phyloP scores from a whole-genome alignment of 768 basidiomycete genomes.

The Boletus reticulatus region DNA sequence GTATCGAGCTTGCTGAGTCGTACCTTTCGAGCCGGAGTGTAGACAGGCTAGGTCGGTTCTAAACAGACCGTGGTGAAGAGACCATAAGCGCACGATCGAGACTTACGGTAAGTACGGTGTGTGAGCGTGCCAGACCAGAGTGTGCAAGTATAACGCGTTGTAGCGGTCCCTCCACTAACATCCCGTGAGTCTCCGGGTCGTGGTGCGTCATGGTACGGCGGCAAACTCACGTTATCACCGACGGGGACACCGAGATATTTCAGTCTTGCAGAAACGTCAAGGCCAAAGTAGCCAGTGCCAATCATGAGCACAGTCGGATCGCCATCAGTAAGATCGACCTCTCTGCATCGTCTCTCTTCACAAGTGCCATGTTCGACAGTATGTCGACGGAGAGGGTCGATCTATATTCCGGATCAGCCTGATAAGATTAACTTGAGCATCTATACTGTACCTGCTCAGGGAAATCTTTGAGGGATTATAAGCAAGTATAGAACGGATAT shows the following conservation, averaged over 20 bases:
- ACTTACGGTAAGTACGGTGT: slow-evolving; percentile 53
- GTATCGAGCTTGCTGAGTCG: background rate
- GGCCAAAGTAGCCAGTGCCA: slow-evolving; percentile 66
- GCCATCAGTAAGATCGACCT: slow-evolving; percentile 38
- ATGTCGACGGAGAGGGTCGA: background rate
- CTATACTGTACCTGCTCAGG: slow-evolving; percentile 25
- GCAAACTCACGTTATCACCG: slow-evolving; percentile 41
- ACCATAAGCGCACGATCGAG: background rate
- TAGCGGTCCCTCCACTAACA: slow-evolving; percentile 55
- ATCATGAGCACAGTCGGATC: slow-evolving; percentile 60
- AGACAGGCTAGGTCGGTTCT: slow-evolving; percentile 53
- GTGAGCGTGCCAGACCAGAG: slow-evolving; percentile 52
- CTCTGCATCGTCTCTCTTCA: slow-evolving; percentile 34
- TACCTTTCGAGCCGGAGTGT: slow-evolving; percentile 50
- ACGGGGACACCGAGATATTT: slow-evolving; percentile 54
- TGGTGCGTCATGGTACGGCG: no score
- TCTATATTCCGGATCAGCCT: background rate
- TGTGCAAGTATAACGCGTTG: slow-evolving; percentile 54
- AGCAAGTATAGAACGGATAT: slow-evolving; percentile 54
- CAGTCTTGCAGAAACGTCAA: slow-evolving; percentile 62
- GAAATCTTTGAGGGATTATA: slow-evolving; percentile 55
- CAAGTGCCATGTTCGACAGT: slow-evolving; percentile 35
- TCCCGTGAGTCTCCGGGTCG: background rate
- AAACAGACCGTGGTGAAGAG: background rate
- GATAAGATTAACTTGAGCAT: background rate